A percentile compares a stretch with the other conserved stretches of the same genome.
Evolutionary conservation across 768 basidiomycete genomes (phyloP).

Genomic region (Lentinula lateritia): DNA sequence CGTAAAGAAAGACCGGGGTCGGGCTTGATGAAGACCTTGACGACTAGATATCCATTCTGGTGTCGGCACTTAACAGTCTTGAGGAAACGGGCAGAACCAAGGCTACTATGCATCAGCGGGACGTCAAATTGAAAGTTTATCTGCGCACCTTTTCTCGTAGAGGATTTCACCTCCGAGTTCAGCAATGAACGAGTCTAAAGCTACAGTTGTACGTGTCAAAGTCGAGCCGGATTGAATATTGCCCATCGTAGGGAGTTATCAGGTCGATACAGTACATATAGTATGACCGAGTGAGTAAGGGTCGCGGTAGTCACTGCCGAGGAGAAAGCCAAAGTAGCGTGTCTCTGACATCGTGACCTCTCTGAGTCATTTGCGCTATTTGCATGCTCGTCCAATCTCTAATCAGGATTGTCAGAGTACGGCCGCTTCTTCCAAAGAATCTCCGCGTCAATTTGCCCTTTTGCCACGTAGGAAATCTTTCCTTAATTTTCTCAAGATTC

Average conservation of each 20-base stretch:
- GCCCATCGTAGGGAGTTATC: constrained; percentile 48
- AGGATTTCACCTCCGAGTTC: constrained; percentile 84
- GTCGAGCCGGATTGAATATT: constrained; percentile 70
- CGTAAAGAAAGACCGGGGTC: constrained; percentile 79
- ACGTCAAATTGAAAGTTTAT: not conserved
- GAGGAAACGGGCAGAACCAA: constrained; percentile 67
- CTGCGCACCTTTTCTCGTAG: constrained; percentile 83
- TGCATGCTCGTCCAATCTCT: constrained; percentile 5
- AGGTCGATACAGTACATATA: not conserved
- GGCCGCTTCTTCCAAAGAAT: not conserved
- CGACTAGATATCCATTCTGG: constrained; percentile 74
- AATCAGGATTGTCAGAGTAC: not conserved
- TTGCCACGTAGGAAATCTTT: not conserved
- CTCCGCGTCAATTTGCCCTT: not conserved
- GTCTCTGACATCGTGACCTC: not conserved
- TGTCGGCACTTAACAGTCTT: constrained; percentile 90
- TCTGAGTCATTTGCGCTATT: not conserved
- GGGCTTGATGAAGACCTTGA: constrained; percentile 95
- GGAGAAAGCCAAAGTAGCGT: not conserved
- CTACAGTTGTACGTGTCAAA: constrained; percentile 68
- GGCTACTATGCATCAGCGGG: constrained; percentile 27
- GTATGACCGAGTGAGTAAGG: not conserved
- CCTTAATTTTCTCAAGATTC: not conserved
- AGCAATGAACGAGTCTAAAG: constrained; percentile 85
- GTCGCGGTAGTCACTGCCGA: not conserved